Evolutionary conservation across 495 filamentous ascomycete species (phyloP).

Genomic region (Trichoderma asperelloides): DNA sequence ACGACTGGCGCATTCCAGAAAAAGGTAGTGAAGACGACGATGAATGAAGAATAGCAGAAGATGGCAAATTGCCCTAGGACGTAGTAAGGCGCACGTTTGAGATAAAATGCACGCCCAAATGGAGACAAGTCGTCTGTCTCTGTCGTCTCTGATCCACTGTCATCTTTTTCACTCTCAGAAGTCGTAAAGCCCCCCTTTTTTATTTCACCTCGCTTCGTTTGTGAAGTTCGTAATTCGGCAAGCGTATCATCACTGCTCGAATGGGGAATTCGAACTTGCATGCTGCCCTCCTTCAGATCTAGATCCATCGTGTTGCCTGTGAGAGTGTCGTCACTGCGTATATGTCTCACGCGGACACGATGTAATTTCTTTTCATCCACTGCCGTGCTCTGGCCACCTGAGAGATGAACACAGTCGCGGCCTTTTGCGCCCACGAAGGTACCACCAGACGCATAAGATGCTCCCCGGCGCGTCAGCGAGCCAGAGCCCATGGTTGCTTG

Average conservation of each 20-base stretch:
- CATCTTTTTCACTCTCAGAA: neutral
- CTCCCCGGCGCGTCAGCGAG: constrained; percentile 30
- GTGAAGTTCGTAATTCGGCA: neutral
- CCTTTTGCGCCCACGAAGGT: constrained; percentile 37
- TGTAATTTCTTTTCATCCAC: neutral
- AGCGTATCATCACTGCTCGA: constrained; percentile 9
- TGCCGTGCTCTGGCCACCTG: neutral
- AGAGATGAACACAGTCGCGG: constrained; percentile 32
- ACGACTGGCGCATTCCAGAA: constrained; percentile 29
- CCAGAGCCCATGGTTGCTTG: constrained; percentile 35
- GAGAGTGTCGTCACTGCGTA: constrained; percentile 2
- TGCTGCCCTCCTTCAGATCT: neutral
- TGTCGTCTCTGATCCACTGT: constrained; percentile 1
- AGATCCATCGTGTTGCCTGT: neutral
- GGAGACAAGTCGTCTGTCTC: constrained; percentile 15
- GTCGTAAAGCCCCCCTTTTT: neutral
- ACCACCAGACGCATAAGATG: constrained; percentile 26
- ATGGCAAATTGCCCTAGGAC: constrained; percentile 31
- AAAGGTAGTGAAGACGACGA: constrained; percentile 23
- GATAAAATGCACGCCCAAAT: constrained; percentile 40
- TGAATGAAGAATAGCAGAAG: constrained; percentile 30
- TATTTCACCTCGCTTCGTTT: neutral
- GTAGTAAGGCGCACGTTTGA: constrained; percentile 27
- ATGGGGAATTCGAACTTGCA: constrained; percentile 2
- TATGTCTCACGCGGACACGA: neutral